A percentile compares a stretch with the other conserved stretches of the same genome.
phyloP scores from a whole-genome alignment of 2,329 filamentous ascomycete species.

The Emericellopsis atlantica region DNA sequence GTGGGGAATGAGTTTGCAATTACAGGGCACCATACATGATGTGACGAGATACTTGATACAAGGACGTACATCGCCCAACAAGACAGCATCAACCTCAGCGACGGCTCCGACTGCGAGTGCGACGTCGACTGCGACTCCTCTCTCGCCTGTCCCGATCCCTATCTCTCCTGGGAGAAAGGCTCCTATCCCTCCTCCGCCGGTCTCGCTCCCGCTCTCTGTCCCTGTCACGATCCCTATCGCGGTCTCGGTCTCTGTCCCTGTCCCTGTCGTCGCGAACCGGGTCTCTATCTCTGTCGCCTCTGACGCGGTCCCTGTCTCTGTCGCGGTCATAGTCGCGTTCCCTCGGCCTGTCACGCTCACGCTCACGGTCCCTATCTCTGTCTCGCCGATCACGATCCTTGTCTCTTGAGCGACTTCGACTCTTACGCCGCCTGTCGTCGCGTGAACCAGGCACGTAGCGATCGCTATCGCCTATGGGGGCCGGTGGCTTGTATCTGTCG shows the following conservation, averaged over 20 bases:
- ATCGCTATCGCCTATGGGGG: conserved; percentile 7
- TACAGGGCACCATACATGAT: neutral
- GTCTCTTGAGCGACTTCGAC: conserved; percentile 27
- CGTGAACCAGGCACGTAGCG: conserved; percentile 11
- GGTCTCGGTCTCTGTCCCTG: conserved; percentile 24
- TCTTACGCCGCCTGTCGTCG: conserved; percentile 7
- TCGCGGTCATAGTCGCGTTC: conserved; percentile 15
- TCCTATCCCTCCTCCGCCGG: conserved; percentile 14
- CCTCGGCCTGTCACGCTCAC: too few species aligned
- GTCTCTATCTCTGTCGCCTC: too few species aligned
- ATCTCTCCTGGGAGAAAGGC: conserved; percentile 20
- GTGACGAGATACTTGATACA: neutral
- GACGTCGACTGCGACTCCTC: conserved; percentile 25
- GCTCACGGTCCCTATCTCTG: conserved; percentile 11
- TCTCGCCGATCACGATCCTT: conserved; percentile 20
- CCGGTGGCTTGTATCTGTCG: too few species aligned
- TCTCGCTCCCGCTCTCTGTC: conserved; percentile 15
- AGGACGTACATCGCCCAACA: neutral
- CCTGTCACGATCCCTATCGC: conserved; percentile 14
- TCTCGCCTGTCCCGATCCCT: conserved; percentile 18
- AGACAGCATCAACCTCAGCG: neutral
- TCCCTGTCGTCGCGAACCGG: conserved; percentile 6
- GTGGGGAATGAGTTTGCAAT: too few species aligned
- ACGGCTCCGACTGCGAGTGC: conserved; percentile 10
- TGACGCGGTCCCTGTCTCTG: conserved; percentile 8